A percentile compares a stretch with the other conserved stretches of the same genome.
These are phyloP conservation scores for Syncephalastrum contaminatum DNA, from an alignment of 371 early-diverging fungal genomes.

Conservation along the genomic window DNA sequence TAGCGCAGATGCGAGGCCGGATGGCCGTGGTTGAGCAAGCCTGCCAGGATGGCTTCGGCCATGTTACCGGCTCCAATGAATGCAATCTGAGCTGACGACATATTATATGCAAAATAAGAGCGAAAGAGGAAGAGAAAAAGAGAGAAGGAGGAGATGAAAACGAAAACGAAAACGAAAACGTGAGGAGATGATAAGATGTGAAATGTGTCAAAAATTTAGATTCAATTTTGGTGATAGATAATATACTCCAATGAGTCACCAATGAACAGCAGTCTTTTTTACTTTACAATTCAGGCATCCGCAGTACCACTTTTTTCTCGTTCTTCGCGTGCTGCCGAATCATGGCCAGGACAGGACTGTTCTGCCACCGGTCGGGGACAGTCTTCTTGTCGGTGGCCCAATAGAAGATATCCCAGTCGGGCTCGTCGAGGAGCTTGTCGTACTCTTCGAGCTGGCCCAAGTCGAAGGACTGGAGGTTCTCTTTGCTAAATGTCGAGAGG, in stretches of 20 bases:
- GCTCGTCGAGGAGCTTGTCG: conserved; percentile 85
- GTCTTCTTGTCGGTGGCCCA: conserved; percentile 78
- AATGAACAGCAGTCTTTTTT: conserved; percentile 2
- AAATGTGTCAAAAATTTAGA: too few species aligned
- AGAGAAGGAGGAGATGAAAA: too few species aligned
- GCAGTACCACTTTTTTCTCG: conserved; percentile 61
- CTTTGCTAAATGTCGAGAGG: conserved; percentile 83
- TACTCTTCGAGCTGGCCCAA: conserved; percentile 68
- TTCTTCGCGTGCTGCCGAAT: conserved; percentile 69
- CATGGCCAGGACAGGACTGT: conserved; percentile 57
- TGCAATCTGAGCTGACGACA: conserved; percentile 31
- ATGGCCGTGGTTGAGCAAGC: conserved; percentile 73
- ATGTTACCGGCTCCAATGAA: conserved; percentile 95
- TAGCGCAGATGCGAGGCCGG: conserved; percentile 69
- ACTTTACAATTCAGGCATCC: conserved; percentile 72
- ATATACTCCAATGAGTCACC: too few species aligned
- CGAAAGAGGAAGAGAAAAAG: too few species aligned
- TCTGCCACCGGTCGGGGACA: conserved; percentile 56
- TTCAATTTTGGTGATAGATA: too few species aligned
- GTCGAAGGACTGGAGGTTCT: conserved; percentile 56
- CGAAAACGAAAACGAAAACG: too few species aligned
- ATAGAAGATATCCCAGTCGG: conserved; percentile 97
- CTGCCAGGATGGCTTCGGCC: conserved; percentile 91
- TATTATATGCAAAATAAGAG: too few species aligned
- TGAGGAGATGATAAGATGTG: too few species aligned